These are phyloP conservation scores for Senecio squalidus DNA, from an alignment of 140 eudicot genomes.

Conservation along the genomic window DNA sequence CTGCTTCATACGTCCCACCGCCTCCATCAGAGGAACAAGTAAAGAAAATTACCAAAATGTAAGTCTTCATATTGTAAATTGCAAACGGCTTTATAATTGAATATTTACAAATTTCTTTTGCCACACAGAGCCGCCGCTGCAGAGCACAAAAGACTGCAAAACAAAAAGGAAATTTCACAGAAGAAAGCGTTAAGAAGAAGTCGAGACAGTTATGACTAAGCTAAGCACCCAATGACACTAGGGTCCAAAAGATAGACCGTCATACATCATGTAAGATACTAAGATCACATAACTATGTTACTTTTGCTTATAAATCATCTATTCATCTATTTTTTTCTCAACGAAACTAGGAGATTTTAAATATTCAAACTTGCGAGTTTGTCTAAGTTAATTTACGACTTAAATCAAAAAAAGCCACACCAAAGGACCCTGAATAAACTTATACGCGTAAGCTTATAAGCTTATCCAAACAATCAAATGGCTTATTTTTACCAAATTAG, in stretches of 20 bases:
- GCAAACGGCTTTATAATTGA: background rate
- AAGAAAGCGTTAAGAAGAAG: slow-evolving; percentile 81
- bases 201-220: slow-evolving; percentile 65
- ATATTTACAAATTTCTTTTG: background rate
- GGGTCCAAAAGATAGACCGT: slow-evolving; percentile 9
- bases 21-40: slow-evolving; percentile 86
- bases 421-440: too few species aligned
- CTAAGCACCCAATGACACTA: too few species aligned
- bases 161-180: slow-evolving; percentile 70
- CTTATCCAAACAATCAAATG: too few species aligned
- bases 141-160: slow-evolving; percentile 63
- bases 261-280: slow-evolving; percentile 15
- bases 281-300: background rate
- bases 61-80: slow-evolving; percentile 18
- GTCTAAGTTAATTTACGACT: too few species aligned
- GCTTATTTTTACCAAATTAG: too few species aligned
- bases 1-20: slow-evolving; percentile 92
- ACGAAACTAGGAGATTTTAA: slow-evolving; percentile 6
- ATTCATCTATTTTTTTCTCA: too few species aligned
- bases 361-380: too few species aligned
- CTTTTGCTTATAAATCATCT: background rate
- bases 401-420: too few species aligned
- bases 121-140: slow-evolving; percentile 54
- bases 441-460: too few species aligned
- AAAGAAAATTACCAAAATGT: slow-evolving; percentile 73